A percentile compares a stretch with the other conserved stretches of the same genome.
phyloP scores from a whole-genome alignment of 345 rosid genomes.

The Lumnitzera littorea region DNA sequence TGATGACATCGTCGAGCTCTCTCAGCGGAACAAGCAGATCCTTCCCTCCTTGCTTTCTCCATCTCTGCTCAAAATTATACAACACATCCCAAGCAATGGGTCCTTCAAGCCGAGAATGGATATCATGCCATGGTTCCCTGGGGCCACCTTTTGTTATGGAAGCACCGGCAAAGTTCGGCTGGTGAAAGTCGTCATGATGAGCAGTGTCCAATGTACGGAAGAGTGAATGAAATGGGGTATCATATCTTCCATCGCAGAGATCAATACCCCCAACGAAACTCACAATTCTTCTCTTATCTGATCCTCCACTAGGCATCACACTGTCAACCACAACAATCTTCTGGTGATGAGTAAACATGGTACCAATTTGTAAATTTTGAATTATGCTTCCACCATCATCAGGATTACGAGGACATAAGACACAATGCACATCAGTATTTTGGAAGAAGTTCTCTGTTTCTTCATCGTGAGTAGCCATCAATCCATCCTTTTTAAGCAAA shows the following conservation, averaged over 20 bases:
- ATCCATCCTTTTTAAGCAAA: constrained; percentile 4
- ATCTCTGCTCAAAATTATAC: constrained; percentile 12
- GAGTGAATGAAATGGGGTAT: constrained; percentile 10
- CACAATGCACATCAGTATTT: constrained; percentile 6
- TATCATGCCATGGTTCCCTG: constrained; percentile 14
- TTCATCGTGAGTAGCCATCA: constrained; percentile 13
- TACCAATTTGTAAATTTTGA: constrained; percentile 5
- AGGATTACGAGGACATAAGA: constrained; percentile 9
- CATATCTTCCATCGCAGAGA: constrained; percentile 15
- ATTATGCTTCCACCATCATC: constrained; percentile 6
- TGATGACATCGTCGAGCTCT: background rate
- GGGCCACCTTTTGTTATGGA: constrained; percentile 9
- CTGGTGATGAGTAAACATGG: constrained; percentile 21
- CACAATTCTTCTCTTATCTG: constrained; percentile 14
- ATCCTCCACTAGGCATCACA: background rate
- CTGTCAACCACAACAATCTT: constrained; percentile 16
- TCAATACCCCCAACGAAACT: constrained; percentile 22
- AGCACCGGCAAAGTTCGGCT: constrained; percentile 9
- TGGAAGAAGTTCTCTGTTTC: constrained; percentile 6
- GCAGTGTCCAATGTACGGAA: constrained; percentile 10
- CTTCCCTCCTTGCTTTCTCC: constrained; percentile 11
- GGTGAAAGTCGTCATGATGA: constrained; percentile 12
- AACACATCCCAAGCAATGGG: constrained; percentile 13
- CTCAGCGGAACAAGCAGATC: background rate
- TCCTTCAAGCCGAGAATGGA: constrained; percentile 12